phyloP scores from a whole-genome alignment of 495 filamentous ascomycete species.

The Penicillium odoratum region DNA sequence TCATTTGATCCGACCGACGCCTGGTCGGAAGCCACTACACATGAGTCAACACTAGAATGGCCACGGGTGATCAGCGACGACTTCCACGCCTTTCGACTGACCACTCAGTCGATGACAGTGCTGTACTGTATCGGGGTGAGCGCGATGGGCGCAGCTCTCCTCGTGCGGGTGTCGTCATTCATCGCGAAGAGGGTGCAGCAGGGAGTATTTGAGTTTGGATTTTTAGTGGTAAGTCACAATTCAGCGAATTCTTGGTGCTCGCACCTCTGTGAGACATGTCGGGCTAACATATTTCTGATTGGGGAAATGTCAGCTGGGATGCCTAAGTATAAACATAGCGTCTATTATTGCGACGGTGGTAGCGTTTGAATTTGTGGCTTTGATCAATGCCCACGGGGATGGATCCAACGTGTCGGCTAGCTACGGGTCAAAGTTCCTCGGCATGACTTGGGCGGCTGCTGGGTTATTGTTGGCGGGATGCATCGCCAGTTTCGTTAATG shows the following conservation, averaged over 20 bases:
- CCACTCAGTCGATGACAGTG: constrained; percentile 57
- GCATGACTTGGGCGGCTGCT: constrained; percentile 60
- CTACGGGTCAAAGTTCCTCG: constrained; percentile 56
- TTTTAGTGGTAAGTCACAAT: constrained; percentile 33
- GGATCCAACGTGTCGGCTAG: constrained; percentile 53
- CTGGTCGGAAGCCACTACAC: constrained; percentile 55
- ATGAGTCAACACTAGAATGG: constrained; percentile 59
- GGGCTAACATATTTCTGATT: constrained; percentile 1
- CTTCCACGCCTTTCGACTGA: constrained; percentile 50
- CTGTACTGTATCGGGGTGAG: constrained; percentile 65
- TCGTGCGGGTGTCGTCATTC: constrained; percentile 32
- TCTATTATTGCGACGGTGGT: constrained; percentile 65
- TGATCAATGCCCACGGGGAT: constrained; percentile 59
- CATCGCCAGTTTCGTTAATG: constrained; percentile 26
- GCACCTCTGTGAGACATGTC: constrained; percentile 1
- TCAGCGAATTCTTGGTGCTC: not conserved
- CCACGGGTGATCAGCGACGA: constrained; percentile 61
- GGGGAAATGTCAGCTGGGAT: constrained; percentile 37
- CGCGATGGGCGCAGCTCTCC: constrained; percentile 54
- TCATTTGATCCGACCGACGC: constrained; percentile 60
- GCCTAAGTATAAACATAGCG: constrained; percentile 54
- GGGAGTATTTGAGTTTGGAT: constrained; percentile 29
- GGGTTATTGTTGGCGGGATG: constrained; percentile 48
- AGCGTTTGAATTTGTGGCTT: constrained; percentile 53
- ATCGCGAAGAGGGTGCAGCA: constrained; percentile 16